Conservation (phyloP, 2,329 filamentous ascomycete genomes). For the Juglanconis oblonga region DNA sequence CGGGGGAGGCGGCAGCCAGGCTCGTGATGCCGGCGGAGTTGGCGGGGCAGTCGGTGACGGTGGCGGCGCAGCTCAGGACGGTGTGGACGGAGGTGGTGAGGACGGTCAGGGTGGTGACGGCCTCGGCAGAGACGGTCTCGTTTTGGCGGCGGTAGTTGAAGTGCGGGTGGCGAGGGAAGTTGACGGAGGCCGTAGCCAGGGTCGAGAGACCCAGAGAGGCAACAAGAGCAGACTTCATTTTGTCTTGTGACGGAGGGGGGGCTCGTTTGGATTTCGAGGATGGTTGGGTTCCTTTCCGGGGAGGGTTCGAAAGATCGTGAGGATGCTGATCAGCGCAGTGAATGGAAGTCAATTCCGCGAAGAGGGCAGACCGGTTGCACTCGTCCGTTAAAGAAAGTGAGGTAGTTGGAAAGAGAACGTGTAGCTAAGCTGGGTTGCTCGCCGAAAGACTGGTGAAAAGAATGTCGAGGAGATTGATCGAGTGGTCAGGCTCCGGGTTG, state of each 20-base stretch:
- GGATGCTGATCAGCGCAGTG: slow-evolving; percentile 21
- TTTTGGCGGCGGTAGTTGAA: slow-evolving; percentile 28
- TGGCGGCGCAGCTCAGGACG: slow-evolving; percentile 35
- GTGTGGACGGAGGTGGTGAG: slow-evolving; percentile 33
- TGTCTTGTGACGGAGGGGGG: slow-evolving; percentile 25
- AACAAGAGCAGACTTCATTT: slow-evolving; percentile 45
- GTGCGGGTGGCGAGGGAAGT: slow-evolving; percentile 35
- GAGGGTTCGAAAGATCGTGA: slow-evolving; percentile 14
- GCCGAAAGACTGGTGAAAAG: slow-evolving; percentile 19
- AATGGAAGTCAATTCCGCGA: slow-evolving; percentile 32
- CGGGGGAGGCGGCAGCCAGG: slow-evolving; percentile 26
- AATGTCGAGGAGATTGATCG: slow-evolving; percentile 19
- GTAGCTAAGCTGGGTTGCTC: slow-evolving; percentile 16
- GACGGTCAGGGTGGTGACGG: slow-evolving; percentile 37
- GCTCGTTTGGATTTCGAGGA: slow-evolving; percentile 16
- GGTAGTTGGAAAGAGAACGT: slow-evolving; percentile 23
- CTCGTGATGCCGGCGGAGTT: slow-evolving; percentile 25
- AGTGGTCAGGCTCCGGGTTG: slow-evolving; percentile 16
- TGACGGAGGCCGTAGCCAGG: slow-evolving; percentile 38
- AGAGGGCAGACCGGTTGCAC: slow-evolving; percentile 29
- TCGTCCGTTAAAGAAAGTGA: slow-evolving; percentile 26
- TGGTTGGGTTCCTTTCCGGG: slow-evolving; percentile 10
- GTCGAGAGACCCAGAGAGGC: slow-evolving; percentile 43
- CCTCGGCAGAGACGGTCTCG: slow-evolving; percentile 13
- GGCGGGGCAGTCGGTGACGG: slow-evolving; percentile 40